These are phyloP conservation scores for Candida maesae DNA, from an alignment of 805 yeast genomes.

Conservation along the genomic window DNA sequence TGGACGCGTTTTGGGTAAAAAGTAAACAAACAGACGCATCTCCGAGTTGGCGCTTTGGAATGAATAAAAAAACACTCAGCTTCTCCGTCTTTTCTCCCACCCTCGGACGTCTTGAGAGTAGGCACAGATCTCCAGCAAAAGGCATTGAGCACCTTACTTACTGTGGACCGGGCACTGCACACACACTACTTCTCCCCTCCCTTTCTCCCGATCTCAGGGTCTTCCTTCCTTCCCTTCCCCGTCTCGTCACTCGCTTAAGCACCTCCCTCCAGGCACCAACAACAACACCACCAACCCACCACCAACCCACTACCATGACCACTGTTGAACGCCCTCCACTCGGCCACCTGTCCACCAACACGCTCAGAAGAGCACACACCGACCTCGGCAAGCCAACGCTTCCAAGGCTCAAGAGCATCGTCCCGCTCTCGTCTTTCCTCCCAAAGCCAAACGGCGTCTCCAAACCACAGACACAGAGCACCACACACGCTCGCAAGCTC, in stretches of 20 bases:
- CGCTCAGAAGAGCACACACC: conserved; percentile 13
- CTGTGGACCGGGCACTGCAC: not conserved
- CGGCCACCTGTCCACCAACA: conserved; percentile 18
- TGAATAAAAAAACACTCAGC: conserved; percentile 1
- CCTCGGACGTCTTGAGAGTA: too few relatives aligned
- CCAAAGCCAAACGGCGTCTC: not conserved
- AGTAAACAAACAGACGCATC: conserved; percentile 17
- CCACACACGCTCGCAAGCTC: conserved; percentile 35
- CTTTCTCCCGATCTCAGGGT: not conserved
- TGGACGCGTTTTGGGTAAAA: conserved; percentile 24
- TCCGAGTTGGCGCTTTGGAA: conserved; percentile 1
- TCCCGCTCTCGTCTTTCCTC: conserved; percentile 6
- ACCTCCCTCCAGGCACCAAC: too few relatives aligned
- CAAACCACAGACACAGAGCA: not conserved
- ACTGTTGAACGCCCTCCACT: conserved; percentile 23
- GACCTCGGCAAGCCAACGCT: conserved; percentile 10
- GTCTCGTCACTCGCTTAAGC: conserved; percentile 1
- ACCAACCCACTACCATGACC: conserved; percentile 12
- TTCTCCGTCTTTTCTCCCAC: not conserved
- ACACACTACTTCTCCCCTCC: not conserved
- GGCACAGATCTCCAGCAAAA: too few relatives aligned
- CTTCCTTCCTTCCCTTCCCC: not conserved
- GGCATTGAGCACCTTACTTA: too few relatives aligned
- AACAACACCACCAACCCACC: not conserved
- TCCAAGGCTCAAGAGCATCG: conserved; percentile 11